Conservation (phyloP, 768 basidiomycete species). For the Pholiota molesta region DNA sequence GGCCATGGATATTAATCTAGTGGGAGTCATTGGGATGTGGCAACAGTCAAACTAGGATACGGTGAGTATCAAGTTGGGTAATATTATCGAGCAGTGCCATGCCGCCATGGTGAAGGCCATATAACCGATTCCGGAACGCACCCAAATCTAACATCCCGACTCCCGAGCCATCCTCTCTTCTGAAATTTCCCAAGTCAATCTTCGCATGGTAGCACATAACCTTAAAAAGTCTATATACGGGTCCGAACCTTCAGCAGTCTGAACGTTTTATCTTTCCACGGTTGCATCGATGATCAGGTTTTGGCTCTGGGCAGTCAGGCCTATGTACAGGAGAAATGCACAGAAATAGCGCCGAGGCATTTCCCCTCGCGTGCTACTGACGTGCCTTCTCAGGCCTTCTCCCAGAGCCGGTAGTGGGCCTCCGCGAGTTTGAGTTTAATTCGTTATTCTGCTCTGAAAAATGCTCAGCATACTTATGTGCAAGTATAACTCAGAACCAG, state of each 20-base stretch:
- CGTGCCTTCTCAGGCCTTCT: not conserved
- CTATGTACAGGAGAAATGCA: not conserved
- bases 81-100: not conserved
- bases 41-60: not conserved
- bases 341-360: not conserved
- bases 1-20: not conserved
- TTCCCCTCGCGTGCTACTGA: not conserved
- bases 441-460: too few species aligned
- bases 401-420: not conserved
- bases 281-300: not conserved
- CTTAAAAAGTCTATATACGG: not conserved
- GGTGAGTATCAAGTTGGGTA: not conserved
- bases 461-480: too few species aligned
- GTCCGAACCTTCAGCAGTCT: not conserved
- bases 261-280: not conserved
- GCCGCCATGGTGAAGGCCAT: not conserved
- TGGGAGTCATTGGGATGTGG: not conserved
- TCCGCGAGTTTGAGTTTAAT: not conserved
- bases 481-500: too few species aligned
- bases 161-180: not conserved
- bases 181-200: not conserved
- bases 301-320: not conserved
- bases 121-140: conserved; percentile 2
- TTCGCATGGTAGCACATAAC: not conserved
- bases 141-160: not conserved